Conservation (phyloP, 208 protist genomes). For the Crithidia bombi region DNA sequence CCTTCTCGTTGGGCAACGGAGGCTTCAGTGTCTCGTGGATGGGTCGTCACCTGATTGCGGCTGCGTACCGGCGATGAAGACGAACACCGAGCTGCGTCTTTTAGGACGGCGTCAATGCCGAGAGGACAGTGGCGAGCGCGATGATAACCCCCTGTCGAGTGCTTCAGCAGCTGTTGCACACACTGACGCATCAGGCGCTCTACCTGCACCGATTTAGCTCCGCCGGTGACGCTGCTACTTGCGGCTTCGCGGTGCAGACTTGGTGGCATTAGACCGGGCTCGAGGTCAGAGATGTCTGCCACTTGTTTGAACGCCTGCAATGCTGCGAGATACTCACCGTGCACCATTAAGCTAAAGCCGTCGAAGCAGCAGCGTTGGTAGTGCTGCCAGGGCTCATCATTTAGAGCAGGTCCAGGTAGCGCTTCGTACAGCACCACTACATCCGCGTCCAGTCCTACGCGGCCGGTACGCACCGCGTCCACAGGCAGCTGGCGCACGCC, state of each 20-base stretch:
- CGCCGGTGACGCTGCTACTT: conserved; percentile 10
- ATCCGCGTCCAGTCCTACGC: conserved; percentile 15
- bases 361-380: conserved; percentile 26
- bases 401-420: conserved; percentile 19
- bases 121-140: background rate
- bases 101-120: conserved; percentile 8
- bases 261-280: conserved; percentile 19
- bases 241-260: conserved; percentile 24
- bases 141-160: background rate
- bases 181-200: conserved; percentile 29
- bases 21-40: background rate
- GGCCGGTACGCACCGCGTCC: conserved; percentile 26
- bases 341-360: conserved; percentile 45
- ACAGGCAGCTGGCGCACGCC: conserved; percentile 33
- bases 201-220: conserved; percentile 21
- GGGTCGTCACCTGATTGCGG: background rate
- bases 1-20: background rate
- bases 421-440: conserved; percentile 37
- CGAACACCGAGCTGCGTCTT: background rate
- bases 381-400: conserved; percentile 27
- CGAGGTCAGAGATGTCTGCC: conserved; percentile 21
- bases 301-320: conserved; percentile 30
- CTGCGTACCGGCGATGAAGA: too few relatives aligned
- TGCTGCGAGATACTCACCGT: conserved; percentile 39
- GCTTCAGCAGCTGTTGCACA: background rate